phyloP scores from a whole-genome alignment of 192 early-diverging fungal species.

The Geranomyces variabilis region DNA sequence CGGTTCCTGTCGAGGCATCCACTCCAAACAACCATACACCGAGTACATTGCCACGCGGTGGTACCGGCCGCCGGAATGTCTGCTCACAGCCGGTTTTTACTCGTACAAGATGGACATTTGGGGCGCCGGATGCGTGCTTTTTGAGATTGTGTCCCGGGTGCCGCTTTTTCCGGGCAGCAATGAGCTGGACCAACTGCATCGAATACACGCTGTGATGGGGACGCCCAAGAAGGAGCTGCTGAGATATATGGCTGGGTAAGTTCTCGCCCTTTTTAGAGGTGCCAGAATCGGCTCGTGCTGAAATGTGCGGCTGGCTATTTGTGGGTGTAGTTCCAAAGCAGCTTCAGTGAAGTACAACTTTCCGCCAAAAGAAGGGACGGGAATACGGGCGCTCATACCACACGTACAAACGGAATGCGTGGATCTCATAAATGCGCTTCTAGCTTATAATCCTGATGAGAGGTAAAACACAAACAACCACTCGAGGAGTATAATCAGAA shows the following conservation, averaged over 20 bases:
- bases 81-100: conserved; percentile 63
- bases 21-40: conserved; percentile 68
- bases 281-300: too few relatives aligned
- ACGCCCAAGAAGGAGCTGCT: conserved; percentile 57
- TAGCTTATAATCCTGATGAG: conserved; percentile 58
- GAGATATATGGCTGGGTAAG: conserved; percentile 58
- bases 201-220: conserved; percentile 62
- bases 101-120: conserved; percentile 66
- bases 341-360: conserved; percentile 56
- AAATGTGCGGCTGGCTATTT: too few relatives aligned
- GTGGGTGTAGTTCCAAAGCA: conserved; percentile 43
- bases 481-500: too few relatives aligned
- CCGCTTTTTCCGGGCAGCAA: conserved; percentile 66
- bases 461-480: conserved; percentile 39
- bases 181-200: conserved; percentile 65
- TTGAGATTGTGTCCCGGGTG: conserved; percentile 55
- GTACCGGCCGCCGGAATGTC: conserved; percentile 68
- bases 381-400: conserved; percentile 50
- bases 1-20: conserved; percentile 65
- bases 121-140: conserved; percentile 66
- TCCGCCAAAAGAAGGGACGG: conserved; percentile 54
- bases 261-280: too few relatives aligned
- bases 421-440: conserved; percentile 48
- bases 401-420: conserved; percentile 50
- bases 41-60: conserved; percentile 71